Percentiles rank a stretch among this genome's conserved stretches.
Evolutionary conservation across 805 yeast species (phyloP).

Genomic region (Ogataea henricii): DNA sequence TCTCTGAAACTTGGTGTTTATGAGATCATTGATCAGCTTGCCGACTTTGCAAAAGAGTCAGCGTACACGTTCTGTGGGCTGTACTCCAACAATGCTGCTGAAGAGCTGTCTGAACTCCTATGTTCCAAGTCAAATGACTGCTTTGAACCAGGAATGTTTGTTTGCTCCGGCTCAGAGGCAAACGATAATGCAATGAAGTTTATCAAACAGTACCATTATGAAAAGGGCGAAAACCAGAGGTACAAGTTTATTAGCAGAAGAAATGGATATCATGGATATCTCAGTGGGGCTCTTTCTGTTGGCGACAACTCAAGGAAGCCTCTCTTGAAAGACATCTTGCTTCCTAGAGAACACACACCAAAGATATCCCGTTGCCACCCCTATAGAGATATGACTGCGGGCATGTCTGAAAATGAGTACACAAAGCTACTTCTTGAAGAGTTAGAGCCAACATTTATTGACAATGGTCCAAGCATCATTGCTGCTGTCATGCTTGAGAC

Average conservation of each 20-base stretch:
- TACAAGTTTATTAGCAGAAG: slow-evolving; percentile 42
- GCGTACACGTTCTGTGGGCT: slow-evolving; percentile 35
- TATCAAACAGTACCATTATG: slow-evolving; percentile 49
- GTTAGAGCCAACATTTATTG: slow-evolving; percentile 41
- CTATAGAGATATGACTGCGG: slow-evolving; percentile 36
- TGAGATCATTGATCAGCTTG: slow-evolving; percentile 28
- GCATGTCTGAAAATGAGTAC: slow-evolving; percentile 42
- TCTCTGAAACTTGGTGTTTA: slow-evolving; percentile 44
- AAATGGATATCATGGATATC: slow-evolving; percentile 48
- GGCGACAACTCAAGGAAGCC: slow-evolving; percentile 38
- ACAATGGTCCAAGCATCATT: slow-evolving; percentile 44
- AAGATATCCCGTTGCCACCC: slow-evolving; percentile 35
- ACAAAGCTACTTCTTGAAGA: slow-evolving; percentile 38
- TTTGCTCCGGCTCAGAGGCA: slow-evolving; percentile 75
- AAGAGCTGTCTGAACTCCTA: slow-evolving; percentile 44
- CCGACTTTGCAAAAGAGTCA: slow-evolving; percentile 35
- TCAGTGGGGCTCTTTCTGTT: slow-evolving; percentile 46
- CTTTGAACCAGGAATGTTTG: slow-evolving; percentile 43
- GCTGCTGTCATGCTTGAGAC: slow-evolving; percentile 47
- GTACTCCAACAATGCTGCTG: slow-evolving; percentile 41
- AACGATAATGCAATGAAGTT: slow-evolving; percentile 76
- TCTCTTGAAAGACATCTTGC: slow-evolving; percentile 31
- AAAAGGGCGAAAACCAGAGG: slow-evolving; percentile 41
- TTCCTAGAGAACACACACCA: slow-evolving; percentile 25
- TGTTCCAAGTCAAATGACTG: slow-evolving; percentile 36